phyloP scores from a whole-genome alignment of 768 basidiomycete genomes.

The Auriculariales sp. region DNA sequence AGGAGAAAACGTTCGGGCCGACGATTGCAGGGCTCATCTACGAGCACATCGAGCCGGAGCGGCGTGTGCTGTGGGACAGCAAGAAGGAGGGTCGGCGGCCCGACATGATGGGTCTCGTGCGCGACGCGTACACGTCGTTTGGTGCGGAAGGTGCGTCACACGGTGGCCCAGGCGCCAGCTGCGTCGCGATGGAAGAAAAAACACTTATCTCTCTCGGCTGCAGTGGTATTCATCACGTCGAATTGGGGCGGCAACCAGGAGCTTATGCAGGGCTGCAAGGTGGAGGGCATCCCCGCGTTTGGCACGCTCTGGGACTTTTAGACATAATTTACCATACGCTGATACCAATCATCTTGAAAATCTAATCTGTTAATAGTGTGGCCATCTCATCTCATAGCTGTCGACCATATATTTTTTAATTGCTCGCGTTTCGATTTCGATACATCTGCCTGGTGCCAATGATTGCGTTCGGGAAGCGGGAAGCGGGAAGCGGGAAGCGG shows the following conservation, averaged over 20 bases:
- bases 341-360: too few species aligned
- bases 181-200: too few species aligned
- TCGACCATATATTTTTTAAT: too few species aligned
- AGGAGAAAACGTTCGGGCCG: constrained; percentile 10
- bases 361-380: too few species aligned
- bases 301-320: constrained; percentile 10
- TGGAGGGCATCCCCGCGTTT: constrained; percentile 7
- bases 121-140: constrained; percentile 7
- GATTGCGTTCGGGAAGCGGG: too few species aligned
- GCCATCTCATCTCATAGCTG: too few species aligned
- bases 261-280: constrained; percentile 10
- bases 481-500: too few species aligned
- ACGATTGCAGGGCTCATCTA: constrained; percentile 9
- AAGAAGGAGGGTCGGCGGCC: constrained; percentile 9
- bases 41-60: constrained; percentile 8
- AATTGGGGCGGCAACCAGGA: constrained; percentile 8
- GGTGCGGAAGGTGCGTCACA: constrained; percentile 7
- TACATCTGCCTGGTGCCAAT: too few species aligned
- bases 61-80: constrained; percentile 10
- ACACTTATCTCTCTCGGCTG: not conserved
- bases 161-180: too few species aligned
- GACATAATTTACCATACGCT: not conserved
- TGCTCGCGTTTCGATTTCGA: too few species aligned
- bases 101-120: constrained; percentile 8
- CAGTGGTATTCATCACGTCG: constrained; percentile 11